Conservation (phyloP, 768 basidiomycete species). For the Bullera alba region DNA sequence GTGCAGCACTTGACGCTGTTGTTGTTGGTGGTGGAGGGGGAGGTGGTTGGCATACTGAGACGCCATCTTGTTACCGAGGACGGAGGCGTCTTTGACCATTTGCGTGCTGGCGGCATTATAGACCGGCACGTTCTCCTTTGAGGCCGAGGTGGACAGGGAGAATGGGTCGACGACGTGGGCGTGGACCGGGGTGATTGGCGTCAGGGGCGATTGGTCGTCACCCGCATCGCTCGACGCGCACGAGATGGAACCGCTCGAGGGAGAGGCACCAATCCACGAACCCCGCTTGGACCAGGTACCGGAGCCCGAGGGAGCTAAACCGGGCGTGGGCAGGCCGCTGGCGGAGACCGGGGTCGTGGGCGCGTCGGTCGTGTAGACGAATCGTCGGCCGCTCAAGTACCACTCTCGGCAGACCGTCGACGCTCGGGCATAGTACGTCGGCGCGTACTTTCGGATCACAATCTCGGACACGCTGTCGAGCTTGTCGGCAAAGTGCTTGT, state of each 20-base stretch:
- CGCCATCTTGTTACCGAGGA: neutral
- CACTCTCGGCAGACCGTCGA: conserved; percentile 88
- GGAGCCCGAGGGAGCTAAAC: conserved; percentile 37
- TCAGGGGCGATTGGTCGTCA: conserved; percentile 39
- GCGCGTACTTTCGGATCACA: conserved; percentile 97
- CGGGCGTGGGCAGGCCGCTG: conserved; percentile 26
- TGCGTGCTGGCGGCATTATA: conserved; percentile 9
- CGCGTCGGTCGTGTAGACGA: conserved; percentile 33
- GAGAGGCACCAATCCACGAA: conserved; percentile 37
- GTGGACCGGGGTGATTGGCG: conserved; percentile 42
- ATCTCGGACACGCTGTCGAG: conserved; percentile 91
- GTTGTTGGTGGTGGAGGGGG: neutral
- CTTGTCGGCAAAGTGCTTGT: conserved; percentile 75
- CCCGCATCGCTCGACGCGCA: conserved; percentile 41
- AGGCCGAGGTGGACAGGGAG: conserved; percentile 11
- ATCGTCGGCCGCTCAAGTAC: conserved; percentile 68
- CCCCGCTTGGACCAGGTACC: conserved; percentile 38
- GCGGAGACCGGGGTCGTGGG: conserved; percentile 36
- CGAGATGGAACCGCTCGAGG: conserved; percentile 30
- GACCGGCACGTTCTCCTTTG: conserved; percentile 44
- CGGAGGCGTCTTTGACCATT: too few species aligned
- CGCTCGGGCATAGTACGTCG: conserved; percentile 91
- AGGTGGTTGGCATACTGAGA: neutral
- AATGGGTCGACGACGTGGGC: conserved; percentile 26
- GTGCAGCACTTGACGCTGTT: conserved; percentile 15